Evolutionary conservation across 164 flowering plant genomes (phyloP).

Genomic region (grape (Vitis vinifera)): DNA sequence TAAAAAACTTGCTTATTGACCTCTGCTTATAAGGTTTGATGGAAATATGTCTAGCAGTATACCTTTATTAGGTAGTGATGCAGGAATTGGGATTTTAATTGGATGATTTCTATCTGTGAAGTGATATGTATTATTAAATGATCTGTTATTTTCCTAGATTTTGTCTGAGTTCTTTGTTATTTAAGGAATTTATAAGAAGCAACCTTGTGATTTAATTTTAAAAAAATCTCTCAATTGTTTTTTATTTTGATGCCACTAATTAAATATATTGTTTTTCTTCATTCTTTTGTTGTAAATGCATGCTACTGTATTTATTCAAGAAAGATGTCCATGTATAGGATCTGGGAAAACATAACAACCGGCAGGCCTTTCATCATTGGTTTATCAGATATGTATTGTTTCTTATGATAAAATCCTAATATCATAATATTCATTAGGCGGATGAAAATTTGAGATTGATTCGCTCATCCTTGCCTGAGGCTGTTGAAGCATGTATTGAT

Average conservation of each 20-base stretch:
- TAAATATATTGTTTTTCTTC: background rate
- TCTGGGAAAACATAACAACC: no score
- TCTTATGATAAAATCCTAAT: slow-evolving; percentile 6
- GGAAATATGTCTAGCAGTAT: no score
- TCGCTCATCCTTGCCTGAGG: slow-evolving; percentile 80
- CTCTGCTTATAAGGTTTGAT: no score
- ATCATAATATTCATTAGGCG: slow-evolving; percentile 54
- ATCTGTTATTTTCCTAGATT: no score
- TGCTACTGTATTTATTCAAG: background rate
- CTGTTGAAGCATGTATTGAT: slow-evolving; percentile 96
- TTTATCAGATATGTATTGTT: background rate
- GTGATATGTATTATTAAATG: background rate
- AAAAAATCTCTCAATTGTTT: background rate
- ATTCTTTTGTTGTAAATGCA: background rate
- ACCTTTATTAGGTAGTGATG: no score
- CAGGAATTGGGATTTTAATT: background rate
- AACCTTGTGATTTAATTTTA: no score
- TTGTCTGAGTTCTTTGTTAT: no score
- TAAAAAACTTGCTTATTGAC: no score
- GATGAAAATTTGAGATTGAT: slow-evolving; percentile 95
- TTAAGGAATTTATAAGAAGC: no score
- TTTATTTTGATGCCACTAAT: background rate
- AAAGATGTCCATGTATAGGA: background rate
- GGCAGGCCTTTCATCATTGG: background rate
- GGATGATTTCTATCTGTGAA: background rate